These are phyloP conservation scores for Sugiyamaella xylanicola DNA, from an alignment of 1,139 yeast species.

Conservation along the genomic window DNA sequence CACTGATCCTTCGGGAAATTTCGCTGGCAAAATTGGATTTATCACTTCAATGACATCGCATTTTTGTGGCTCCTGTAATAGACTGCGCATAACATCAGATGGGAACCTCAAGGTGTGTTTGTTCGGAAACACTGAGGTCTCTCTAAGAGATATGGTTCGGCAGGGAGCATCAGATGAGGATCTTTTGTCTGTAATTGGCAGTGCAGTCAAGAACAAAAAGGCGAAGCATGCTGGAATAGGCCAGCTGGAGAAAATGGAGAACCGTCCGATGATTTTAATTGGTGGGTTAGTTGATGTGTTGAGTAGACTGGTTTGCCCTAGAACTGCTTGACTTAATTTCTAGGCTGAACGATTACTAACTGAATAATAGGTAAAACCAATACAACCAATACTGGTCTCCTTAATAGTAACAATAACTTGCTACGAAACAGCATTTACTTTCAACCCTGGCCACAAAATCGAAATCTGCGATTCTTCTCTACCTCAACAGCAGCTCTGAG, in stretches of 20 bases:
- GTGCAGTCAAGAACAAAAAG: constrained; percentile 49
- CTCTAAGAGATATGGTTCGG: constrained; percentile 49
- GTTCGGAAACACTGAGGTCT: constrained; percentile 54
- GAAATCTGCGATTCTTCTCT: not conserved
- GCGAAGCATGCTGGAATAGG: constrained; percentile 54
- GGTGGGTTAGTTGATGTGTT: constrained; percentile 51
- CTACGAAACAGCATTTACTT: too few relatives aligned
- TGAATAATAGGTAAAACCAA: too few relatives aligned
- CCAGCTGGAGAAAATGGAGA: constrained; percentile 48
- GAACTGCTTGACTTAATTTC: too few relatives aligned
- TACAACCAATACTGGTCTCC: not conserved
- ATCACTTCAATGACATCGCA: constrained; percentile 56
- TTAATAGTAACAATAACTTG: not conserved
- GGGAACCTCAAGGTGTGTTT: constrained; percentile 56
- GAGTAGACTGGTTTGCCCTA: too few relatives aligned
- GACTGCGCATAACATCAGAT: constrained; percentile 53
- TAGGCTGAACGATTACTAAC: too few relatives aligned
- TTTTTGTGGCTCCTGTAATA: constrained; percentile 53
- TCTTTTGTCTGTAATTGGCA: constrained; percentile 45
- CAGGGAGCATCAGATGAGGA: constrained; percentile 40
- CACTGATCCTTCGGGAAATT: constrained; percentile 43
- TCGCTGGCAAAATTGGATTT: constrained; percentile 50
- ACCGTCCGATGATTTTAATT: constrained; percentile 56
- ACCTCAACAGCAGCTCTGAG: constrained; percentile 11
- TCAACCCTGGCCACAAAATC: not conserved